Evolutionary conservation across 768 basidiomycete species (phyloP), one percentile per base, ranked within the genome.

Genomic region (Pisolithus tinctorius): DNA sequence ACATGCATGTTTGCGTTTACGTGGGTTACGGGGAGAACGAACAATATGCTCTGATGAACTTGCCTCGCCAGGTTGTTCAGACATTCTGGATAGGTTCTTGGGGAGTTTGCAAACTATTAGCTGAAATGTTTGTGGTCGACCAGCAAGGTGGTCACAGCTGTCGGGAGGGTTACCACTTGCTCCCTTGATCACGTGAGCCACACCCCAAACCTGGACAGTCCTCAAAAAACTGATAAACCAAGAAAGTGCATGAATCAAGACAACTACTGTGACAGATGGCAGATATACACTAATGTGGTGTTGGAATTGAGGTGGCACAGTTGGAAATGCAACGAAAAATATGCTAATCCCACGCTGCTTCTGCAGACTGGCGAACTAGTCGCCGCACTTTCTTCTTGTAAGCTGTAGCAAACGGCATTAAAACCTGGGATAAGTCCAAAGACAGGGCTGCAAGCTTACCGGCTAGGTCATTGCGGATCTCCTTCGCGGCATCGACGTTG

Each of bases 371-470:
- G 54, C 94, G 80, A 44, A 81, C 95, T 57, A 98, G 70, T 56
- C 90, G 80, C 60, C 93, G 84, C 49, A 99, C 94, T 71, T 93
- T 95, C 86, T 96, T 97, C 81, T 80, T 88, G 72, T 98, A 99
- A 2, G 65, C 92, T 88, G 58, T 31, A 63, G 37, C 6, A 63
- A 37, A 67, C 52, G 52, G 62, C 53, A 25, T 43, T 11, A 45
- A 25, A 10, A 36, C 7, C n/a, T 48, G 68, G 2, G 44, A 26
- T 11, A 7, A 11, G 20, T n/a, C 26, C 17, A 26, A 23, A 26
- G 6, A 50, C 20, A 20, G 4, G 48, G 17, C 40, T 37, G 23
- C 9, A 2, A 2, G 65, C 79, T 25, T 61, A 87, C 88, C 74
- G 46, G 74, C 69, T 17, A 76, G 65, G 60, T 88, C 79, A 26